Conservation (phyloP, 148 eudicot genomes). For the Vaccinium myrtillus region DNA sequence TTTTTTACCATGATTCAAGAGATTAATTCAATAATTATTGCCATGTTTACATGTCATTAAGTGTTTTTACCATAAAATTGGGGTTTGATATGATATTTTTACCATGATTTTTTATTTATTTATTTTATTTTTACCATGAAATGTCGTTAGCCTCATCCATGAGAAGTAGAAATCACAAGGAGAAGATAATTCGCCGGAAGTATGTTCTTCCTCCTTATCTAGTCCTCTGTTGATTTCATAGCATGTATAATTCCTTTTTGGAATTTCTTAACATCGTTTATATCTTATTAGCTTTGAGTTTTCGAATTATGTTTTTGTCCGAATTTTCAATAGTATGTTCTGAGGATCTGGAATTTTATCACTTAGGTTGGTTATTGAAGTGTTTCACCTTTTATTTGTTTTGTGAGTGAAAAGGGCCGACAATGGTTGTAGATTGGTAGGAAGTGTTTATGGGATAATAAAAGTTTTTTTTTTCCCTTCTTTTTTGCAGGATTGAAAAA, state of each 20-base stretch:
- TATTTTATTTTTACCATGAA: too few relatives aligned
- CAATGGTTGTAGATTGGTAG: not conserved
- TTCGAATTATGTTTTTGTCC: not conserved
- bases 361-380: not conserved
- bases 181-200: slow-evolving; percentile 43
- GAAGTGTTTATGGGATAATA: not conserved
- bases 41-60: too few relatives aligned
- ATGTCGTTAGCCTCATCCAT: slow-evolving; percentile 21
- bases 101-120: too few relatives aligned
- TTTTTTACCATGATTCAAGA: too few relatives aligned
- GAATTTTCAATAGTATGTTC: not conserved
- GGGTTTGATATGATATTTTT: too few relatives aligned
- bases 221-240: not conserved
- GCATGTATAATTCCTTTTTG: too few relatives aligned
- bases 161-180: slow-evolving; percentile 35
- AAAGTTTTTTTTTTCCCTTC: not conserved
- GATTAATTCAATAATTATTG: too few relatives aligned
- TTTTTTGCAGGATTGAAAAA: slow-evolving; percentile 28
- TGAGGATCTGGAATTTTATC: not conserved
- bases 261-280: not conserved
- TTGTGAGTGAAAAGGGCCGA: not conserved
- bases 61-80: too few relatives aligned
- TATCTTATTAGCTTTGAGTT: too few relatives aligned
- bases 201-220: slow-evolving; percentile 12
- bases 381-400: not conserved